Percentiles rank a stretch among this genome's conserved stretches.
phyloP scores from a whole-genome alignment of 306 rosid species.

The Cercis canadensis region DNA sequence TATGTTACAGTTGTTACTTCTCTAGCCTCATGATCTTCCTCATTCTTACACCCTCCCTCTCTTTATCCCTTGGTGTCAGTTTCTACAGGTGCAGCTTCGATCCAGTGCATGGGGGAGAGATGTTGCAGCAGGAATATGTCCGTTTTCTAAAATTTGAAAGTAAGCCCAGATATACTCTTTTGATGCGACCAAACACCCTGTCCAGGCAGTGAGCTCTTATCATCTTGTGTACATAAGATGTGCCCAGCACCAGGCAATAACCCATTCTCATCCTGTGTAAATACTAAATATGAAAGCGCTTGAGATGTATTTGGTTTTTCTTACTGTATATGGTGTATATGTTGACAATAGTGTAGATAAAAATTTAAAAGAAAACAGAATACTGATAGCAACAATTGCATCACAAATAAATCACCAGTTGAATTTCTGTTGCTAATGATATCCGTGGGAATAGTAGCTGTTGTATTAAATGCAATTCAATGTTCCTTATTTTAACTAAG shows the following conservation, averaged over 20 bases:
- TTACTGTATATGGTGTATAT: constrained; percentile 22
- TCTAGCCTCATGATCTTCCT: constrained; percentile 7
- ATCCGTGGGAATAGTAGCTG: not conserved
- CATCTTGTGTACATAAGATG: constrained; percentile 51
- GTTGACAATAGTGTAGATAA: not conserved
- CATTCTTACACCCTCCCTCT: constrained; percentile 20
- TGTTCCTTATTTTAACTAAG: too few relatives aligned
- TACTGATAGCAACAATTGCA: constrained; percentile 3
- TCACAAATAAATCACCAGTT: constrained; percentile 24
- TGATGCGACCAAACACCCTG: constrained; percentile 4
- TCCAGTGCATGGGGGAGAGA: constrained; percentile 71
- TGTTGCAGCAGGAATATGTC: constrained; percentile 74
- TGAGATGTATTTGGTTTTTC: constrained; percentile 32
- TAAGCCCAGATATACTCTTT: constrained; percentile 40
- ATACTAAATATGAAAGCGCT: constrained; percentile 39
- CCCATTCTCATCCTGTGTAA: constrained; percentile 40
- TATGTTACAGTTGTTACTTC: not conserved
- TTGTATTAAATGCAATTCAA: not conserved
- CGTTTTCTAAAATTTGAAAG: constrained; percentile 63
- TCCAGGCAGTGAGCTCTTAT: constrained; percentile 21
- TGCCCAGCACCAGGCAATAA: constrained; percentile 23
- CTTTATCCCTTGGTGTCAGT: constrained; percentile 47
- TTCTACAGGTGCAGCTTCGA: constrained; percentile 79
- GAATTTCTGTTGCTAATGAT: not conserved
- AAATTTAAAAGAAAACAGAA: constrained; percentile 17